Percentiles rank a stretch among this genome's conserved stretches.
These are phyloP conservation scores for Coelastrella sp. DNA, from an alignment of 139 green algal species.

Conservation along the genomic window DNA sequence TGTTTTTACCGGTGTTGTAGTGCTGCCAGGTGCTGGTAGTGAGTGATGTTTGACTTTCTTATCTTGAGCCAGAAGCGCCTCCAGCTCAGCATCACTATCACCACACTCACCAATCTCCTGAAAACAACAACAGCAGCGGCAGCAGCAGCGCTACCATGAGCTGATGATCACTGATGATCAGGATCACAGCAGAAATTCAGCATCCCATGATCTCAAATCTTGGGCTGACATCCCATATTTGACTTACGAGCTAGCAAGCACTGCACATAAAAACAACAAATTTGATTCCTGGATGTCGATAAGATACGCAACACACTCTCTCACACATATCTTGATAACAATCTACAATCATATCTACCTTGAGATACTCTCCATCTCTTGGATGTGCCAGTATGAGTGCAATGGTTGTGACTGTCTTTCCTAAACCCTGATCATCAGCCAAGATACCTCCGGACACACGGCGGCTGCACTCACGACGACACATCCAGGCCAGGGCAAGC, in stretches of 20 bases:
- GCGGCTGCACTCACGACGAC: constrained; percentile 52
- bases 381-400: constrained; percentile 78
- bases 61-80: constrained; percentile 17
- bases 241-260: no score
- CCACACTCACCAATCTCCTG: constrained; percentile 17
- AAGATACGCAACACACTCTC: no score
- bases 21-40: neutral
- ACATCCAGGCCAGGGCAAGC: constrained; percentile 81
- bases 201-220: no score
- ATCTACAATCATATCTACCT: neutral
- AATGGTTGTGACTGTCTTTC: constrained; percentile 88
- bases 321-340: no score
- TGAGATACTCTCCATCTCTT: constrained; percentile 19
- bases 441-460: constrained; percentile 77
- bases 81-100: constrained; percentile 34
- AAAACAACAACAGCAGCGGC: neutral
- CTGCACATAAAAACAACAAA: no score
- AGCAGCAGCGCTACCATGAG: neutral
- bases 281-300: no score
- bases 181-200: no score
- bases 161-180: neutral
- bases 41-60: neutral
- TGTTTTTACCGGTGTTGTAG: neutral
- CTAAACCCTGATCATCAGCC: constrained; percentile 88
- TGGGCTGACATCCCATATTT: no score